Conservation (phyloP, 2,329 filamentous ascomycete species). For the Talaromyces sp. region DNA sequence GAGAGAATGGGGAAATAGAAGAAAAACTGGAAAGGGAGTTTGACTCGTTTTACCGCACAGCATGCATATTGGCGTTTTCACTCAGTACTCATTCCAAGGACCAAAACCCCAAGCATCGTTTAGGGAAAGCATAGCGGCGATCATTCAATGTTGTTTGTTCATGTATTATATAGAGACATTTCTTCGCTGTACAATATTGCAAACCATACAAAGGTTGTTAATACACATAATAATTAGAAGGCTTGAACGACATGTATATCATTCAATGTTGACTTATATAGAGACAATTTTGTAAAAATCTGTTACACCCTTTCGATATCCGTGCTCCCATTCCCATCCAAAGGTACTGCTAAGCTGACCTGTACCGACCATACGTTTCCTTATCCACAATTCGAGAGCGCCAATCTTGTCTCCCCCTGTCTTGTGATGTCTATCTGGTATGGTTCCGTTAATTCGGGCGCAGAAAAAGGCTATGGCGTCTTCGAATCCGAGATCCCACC, state of each 20-base stretch:
- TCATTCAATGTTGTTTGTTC: conserved; percentile 2
- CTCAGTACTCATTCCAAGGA: conserved; percentile 17
- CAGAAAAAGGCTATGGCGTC: conserved; percentile 46
- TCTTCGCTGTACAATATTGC: conserved; percentile 12
- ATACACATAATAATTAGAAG: not conserved
- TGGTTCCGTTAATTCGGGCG: conserved; percentile 27
- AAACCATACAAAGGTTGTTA: not conserved
- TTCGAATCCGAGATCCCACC: conserved; percentile 52
- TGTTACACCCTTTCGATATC: conserved; percentile 28
- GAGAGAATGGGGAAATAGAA: conserved; percentile 12
- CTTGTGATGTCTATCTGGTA: conserved; percentile 22
- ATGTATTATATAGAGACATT: conserved; percentile 8
- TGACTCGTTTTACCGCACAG: conserved; percentile 29
- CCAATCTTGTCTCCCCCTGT: conserved; percentile 46
- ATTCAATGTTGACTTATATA: conserved; percentile 10
- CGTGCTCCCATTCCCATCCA: conserved; percentile 38
- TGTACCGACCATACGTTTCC: conserved; percentile 50
- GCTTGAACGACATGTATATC: not conserved
- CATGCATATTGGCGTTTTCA: conserved; percentile 34
- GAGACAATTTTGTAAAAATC: conserved; percentile 22
- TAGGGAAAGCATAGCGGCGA: not conserved
- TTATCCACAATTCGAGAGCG: conserved; percentile 52
- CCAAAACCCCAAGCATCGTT: not conserved
- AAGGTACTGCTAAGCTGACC: conserved; percentile 38
- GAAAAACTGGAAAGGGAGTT: conserved; percentile 18